Evolutionary conservation across 495 filamentous ascomycete genomes (phyloP).

Genomic region (Jackrogersella minutella): DNA sequence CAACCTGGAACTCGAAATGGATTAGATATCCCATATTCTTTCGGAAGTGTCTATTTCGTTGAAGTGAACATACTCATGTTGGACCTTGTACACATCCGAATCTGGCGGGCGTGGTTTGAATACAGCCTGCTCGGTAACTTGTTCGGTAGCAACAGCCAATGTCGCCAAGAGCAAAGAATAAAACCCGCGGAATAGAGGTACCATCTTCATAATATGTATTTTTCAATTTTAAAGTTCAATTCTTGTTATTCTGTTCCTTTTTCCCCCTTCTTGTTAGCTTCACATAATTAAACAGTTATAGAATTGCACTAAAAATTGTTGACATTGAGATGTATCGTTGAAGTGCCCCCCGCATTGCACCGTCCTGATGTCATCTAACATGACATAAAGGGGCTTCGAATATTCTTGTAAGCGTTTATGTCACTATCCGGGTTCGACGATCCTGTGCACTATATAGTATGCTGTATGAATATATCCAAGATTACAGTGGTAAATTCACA

Average conservation of each 20-base stretch:
- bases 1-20: constrained; percentile 51
- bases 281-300: not conserved
- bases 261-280: too few species aligned
- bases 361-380: constrained; percentile 33
- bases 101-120: not conserved
- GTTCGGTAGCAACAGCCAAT: not conserved
- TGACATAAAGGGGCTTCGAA: not conserved
- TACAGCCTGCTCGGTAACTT: constrained; percentile 3
- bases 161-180: constrained; percentile 2
- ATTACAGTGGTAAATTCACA: too few species aligned
- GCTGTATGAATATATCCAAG: not conserved
- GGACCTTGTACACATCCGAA: constrained; percentile 24
- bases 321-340: not conserved
- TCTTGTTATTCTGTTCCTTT: not conserved
- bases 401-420: too few species aligned
- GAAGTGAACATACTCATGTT: constrained; percentile 20
- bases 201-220: not conserved
- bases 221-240: not conserved
- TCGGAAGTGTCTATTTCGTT: not conserved
- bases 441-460: too few species aligned
- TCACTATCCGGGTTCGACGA: too few species aligned
- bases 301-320: not conserved
- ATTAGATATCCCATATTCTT: not conserved
- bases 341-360: constrained; percentile 25
- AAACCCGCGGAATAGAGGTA: not conserved